A percentile compares a stretch with the other conserved stretches of the same genome.
Evolutionary conservation across 805 yeast genomes (phyloP).

Genomic region (Candida andamanensis): DNA sequence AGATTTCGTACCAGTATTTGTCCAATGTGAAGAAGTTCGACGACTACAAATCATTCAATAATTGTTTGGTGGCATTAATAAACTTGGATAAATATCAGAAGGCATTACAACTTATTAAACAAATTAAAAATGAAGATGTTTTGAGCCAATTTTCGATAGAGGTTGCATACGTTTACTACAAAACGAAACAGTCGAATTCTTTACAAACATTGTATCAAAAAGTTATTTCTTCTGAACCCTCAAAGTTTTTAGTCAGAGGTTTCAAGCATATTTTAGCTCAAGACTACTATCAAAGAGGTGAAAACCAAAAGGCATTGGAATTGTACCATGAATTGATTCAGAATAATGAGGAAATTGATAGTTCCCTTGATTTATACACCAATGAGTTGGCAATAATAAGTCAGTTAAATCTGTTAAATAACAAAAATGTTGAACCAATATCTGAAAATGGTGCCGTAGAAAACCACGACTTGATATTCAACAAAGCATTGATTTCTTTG

Average conservation of each 20-base stretch:
- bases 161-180: conserved; percentile 56
- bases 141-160: conserved; percentile 40
- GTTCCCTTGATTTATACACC: conserved; percentile 47
- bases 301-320: conserved; percentile 35
- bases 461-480: conserved; percentile 57
- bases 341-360: conserved; percentile 32
- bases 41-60: conserved; percentile 32
- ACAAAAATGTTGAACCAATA: conserved; percentile 4
- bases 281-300: conserved; percentile 46
- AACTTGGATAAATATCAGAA: conserved; percentile 51
- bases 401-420: conserved; percentile 27
- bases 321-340: conserved; percentile 41
- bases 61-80: conserved; percentile 54
- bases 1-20: conserved; percentile 37
- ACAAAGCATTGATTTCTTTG: conserved; percentile 49
- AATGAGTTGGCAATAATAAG: conserved; percentile 68
- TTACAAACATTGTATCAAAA: conserved; percentile 16
- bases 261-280: conserved; percentile 51
- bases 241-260: conserved; percentile 23
- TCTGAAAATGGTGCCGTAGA: neutral
- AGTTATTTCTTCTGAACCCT: conserved; percentile 10
- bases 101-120: conserved; percentile 42
- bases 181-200: conserved; percentile 40
- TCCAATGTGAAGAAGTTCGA: conserved; percentile 32
- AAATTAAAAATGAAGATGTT: conserved; percentile 30